A percentile compares a stretch with the other conserved stretches of the same genome.
Conservation (phyloP, 2,329 filamentous ascomycete genomes). For the Trichophyton benhamiae region DNA sequence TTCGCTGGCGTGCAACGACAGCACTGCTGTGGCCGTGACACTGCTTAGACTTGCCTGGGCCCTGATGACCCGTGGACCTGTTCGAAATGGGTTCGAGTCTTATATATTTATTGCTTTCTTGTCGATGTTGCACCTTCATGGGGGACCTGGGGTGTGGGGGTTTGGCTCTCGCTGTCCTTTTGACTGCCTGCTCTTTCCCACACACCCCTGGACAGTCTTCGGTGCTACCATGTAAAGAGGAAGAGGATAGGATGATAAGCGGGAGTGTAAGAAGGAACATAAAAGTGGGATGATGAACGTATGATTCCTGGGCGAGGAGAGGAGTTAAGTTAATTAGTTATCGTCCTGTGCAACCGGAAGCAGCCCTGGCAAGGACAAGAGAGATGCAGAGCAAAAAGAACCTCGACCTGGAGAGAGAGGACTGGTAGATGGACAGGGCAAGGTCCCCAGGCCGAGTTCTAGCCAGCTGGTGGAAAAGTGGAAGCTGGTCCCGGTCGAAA, state of each 20-base stretch:
- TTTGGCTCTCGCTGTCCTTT: background rate
- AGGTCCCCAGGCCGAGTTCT: too few species aligned
- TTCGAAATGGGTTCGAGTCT: background rate
- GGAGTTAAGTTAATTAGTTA: background rate
- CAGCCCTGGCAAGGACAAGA: background rate
- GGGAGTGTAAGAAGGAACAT: background rate
- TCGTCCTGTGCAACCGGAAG: background rate
- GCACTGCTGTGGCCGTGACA: constrained; percentile 20
- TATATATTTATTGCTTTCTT: background rate
- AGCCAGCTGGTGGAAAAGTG: too few species aligned
- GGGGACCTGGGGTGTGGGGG: background rate
- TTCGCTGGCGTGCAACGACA: constrained; percentile 18
- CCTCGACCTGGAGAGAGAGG: too few species aligned
- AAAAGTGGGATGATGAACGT: background rate
- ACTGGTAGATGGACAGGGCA: too few species aligned
- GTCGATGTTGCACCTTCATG: background rate
- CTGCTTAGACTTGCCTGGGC: background rate
- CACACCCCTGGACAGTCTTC: background rate
- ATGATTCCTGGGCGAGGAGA: background rate
- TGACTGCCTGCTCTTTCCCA: too few species aligned
- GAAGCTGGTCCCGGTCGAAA: background rate
- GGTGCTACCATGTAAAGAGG: background rate
- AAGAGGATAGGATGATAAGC: background rate
- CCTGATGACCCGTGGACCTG: background rate
- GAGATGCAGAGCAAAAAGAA: background rate